Conservation (phyloP, 1,284 basidiomycete genomes). For the Rhodotorula sp. region DNA sequence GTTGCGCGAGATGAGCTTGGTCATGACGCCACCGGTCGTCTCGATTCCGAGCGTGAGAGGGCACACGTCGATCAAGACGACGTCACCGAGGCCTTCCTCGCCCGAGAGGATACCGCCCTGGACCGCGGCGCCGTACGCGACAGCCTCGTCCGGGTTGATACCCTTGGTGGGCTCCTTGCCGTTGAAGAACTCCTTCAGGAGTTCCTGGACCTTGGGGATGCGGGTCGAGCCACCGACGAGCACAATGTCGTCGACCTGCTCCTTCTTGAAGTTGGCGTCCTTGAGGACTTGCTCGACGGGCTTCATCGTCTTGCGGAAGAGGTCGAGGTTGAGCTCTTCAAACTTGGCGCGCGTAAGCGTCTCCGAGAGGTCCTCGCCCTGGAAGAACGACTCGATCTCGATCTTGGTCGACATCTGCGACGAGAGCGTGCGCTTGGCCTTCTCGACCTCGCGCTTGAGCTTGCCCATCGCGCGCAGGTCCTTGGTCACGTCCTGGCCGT, state of each 20-base stretch:
- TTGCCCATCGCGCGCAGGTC: conserved; percentile 78
- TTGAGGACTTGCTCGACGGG: conserved; percentile 98
- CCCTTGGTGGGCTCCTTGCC: conserved; percentile 70
- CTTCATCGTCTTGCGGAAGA: conserved; percentile 99
- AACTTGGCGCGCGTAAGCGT: conserved; percentile 97
- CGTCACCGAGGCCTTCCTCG: conserved; percentile 94
- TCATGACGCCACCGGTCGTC: conserved; percentile 98
- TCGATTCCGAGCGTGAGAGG: conserved; percentile 97
- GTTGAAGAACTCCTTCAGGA: conserved; percentile 86
- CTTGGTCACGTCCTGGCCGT: conserved; percentile 69
- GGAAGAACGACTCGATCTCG: conserved; percentile 83
- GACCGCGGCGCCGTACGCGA: conserved; percentile 94
- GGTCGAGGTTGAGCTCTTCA: conserved; percentile 97
- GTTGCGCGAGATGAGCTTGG: conserved; percentile 93
- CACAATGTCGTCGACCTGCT: conserved; percentile 82
- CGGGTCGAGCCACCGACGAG: conserved; percentile 97
- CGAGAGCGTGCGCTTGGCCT: conserved; percentile 96
- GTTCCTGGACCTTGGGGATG: conserved; percentile 97
- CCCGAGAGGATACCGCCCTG: conserved; percentile 98
- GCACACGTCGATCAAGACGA: conserved; percentile 94
- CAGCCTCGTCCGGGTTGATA: conserved; percentile 99
- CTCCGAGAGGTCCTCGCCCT: conserved; percentile 94
- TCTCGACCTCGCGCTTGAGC: conserved; percentile 97
- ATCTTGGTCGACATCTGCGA: conserved; percentile 69
- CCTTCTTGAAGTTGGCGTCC: conserved; percentile 97